Base-by-base conservation (phyloP, 2,329 filamentous ascomycete genomes). In the Emergomyces africanus region DNA sequence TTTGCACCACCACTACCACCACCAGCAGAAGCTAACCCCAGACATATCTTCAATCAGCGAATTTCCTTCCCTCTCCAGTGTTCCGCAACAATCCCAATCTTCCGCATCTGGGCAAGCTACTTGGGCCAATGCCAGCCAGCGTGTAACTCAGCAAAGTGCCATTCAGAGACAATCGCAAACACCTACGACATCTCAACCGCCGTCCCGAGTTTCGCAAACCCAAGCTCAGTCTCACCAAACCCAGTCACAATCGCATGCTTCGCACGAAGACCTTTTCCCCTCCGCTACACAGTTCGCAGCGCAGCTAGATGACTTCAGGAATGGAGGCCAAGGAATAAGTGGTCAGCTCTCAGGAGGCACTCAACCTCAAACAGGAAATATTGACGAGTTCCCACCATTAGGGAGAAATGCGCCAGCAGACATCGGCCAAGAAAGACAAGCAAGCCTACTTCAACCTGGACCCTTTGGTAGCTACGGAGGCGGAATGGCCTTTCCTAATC, bases 311-410 rank as follows among this genome's bases (percentile, higher is more conserved):
- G 80, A 82, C 61, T 83, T 81, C 64, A 76, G 81, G 42, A 82
- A 80, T 64, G 81, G 81, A 44, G 79, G 77, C 39, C 79, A 82
- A 67, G 75, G 74, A 54, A 78, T 80, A 42, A 78, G 78, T 58
- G 77, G 78, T 56, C 79, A 80, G 66, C 69, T 81, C 55, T 75
- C 77, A 57, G 74, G 74, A 25, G 72, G 74, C 46, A 71, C 70
- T 44, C 80, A 82, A 62, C 79, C 79, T 48, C 79, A 81, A 63
- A 76, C 80, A 30, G 78, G 78, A 63, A 81, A 78, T 64, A 81
- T 82, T 54, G 81, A 84, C 18, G 82, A 84, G 58, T 84, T 84
- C 60, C 81, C 81, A 60, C 81, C 82, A n/a, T 70, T 84, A 54
- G 78, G 80, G 57, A 78, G 80, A 54, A 78, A 78, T 58, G 49